These are phyloP conservation scores for Zasmidium cellare DNA, from an alignment of 2,329 filamentous ascomycete species.

Conservation along the genomic window DNA sequence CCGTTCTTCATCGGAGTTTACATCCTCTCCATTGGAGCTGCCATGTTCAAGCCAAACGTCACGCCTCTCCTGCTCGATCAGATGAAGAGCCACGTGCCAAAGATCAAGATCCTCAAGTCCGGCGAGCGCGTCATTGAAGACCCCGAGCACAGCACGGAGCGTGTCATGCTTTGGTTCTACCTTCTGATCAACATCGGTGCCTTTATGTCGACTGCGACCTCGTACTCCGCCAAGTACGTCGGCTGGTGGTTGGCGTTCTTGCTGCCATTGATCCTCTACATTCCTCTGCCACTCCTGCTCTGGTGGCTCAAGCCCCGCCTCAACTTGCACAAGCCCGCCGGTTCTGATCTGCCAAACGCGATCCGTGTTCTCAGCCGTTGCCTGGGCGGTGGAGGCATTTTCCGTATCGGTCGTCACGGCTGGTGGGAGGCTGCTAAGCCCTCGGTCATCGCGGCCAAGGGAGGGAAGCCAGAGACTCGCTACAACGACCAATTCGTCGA, in stretches of 20 bases:
- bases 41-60: conserved; percentile 73
- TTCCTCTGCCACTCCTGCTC: conserved; percentile 41
- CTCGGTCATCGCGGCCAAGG: conserved; percentile 26
- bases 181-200: conserved; percentile 65
- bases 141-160: conserved; percentile 46
- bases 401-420: conserved; percentile 19
- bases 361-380: conserved; percentile 24
- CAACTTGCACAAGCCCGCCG: conserved; percentile 25
- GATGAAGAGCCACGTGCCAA: conserved; percentile 40
- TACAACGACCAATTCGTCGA: conserved; percentile 72
- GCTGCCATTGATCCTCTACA: conserved; percentile 62
- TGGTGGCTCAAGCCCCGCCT: conserved; percentile 30
- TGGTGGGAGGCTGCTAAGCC: conserved; percentile 32
- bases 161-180: conserved; percentile 65
- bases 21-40: conserved; percentile 40
- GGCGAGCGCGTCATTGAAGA: conserved; percentile 50
- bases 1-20: conserved; percentile 45
- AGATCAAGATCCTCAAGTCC: conserved; percentile 40
- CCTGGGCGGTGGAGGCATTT: conserved; percentile 17
- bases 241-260: conserved; percentile 67
- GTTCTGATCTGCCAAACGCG: conserved; percentile 27
- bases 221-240: conserved; percentile 63
- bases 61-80: conserved; percentile 51
- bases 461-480: conserved; percentile 24
- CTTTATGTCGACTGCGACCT: conserved; percentile 22